Evolutionary conservation across 345 rosid species (phyloP), one percentile per base, ranked within the genome.

Genomic region (Dovyalis caffra): DNA sequence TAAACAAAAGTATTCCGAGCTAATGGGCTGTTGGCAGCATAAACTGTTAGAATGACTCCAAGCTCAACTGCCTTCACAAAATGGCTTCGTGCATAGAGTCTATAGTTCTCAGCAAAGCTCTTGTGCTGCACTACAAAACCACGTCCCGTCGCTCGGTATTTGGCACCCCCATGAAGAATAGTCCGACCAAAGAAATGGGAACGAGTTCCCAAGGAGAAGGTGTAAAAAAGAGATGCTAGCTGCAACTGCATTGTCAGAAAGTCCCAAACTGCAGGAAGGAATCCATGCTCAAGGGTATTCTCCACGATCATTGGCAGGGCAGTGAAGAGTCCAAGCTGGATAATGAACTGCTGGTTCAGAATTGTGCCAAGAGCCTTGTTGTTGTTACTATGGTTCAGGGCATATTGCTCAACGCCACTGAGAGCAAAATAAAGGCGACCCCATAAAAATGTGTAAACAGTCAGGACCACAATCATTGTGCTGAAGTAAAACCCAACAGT

Each of bases 101-200:
- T 77, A 79, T 91, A 91, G 80, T 93, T 91, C 80, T 93, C 95
- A 2, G 91, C 80, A 81, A 91, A 93, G 69, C 89, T 83, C 80
- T 89, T 91, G 82, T 91, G 98, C 86, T 85, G 87, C 56, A 93
- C 98, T 76, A 91, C 98, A 66, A 91, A 93, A 69, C 97, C 98
- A 66, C 98, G 98, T 38, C 98, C 98, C 32, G 98, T 93, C 70
- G 98, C 90, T 72, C 91, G 81, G 73, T 93, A 93, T 85, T 90
- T 93, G 70, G 98, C 97, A 80, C 97, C 98, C 37, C 98, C 98
- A 37, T 93, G 98, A 77, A 93, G 95, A 76, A 93, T 86, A 62
- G 98, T 93, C 79, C 93, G 87, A 43, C 98, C 98, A 67, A 93
- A 93, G 82, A 76, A 93, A 83, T 93, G 97, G 66, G 88, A 82